Base-by-base conservation (phyloP, 2,329 filamentous ascomycete species). In the Calonectria honghensis region DNA sequence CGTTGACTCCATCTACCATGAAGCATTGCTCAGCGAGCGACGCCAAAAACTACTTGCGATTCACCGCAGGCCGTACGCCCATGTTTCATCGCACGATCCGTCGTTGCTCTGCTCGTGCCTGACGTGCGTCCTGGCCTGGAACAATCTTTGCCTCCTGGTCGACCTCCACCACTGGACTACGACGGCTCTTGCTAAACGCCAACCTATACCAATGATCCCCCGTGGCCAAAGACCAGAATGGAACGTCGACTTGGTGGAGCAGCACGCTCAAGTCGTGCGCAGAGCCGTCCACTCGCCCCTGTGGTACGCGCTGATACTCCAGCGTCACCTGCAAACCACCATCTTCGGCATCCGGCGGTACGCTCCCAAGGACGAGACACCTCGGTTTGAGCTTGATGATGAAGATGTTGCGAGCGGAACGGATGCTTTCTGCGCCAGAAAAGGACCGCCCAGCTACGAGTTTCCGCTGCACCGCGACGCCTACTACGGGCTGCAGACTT, bases 91-190 rank as follows among this genome's bases (percentile, higher is more conserved):
- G 4, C 65, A 68, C 48, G 32, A 68, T 16, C 31, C 65, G 13
- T 68, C 48, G 5, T n/a, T 68, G 32, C 45, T 52, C 10, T 68
- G 65, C 65, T 68, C 65, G 20, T 68, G 65, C n/a, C 32, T 68
- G 65, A 68, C 65, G n/a, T 68, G 65, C 10, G 65, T 68, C 5
- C 32, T 68, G 6, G 65, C 65, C n/a, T 68, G 65, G 65, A 68
- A 68, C 65, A 37, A 68, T 37, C 65, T 68, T 11, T 52, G 50
- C 18, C 50, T 68, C 2, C 45, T 68, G 45, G 65, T 68, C 10
- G 65, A 68, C 50, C 65, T 68, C 18, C 32, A 54, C 20, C 48
- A 68, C 48, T 68, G 65, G 65, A 37, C 50, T 3, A 35, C 37
- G 10, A 54, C 50, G 13, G 65, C 65, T 3, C 41, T 68, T 50